Evolutionary conservation across 164 flowering plant species (phyloP), one percentile per base, ranked within the genome.

Genomic region (Berberis thunbergii): DNA sequence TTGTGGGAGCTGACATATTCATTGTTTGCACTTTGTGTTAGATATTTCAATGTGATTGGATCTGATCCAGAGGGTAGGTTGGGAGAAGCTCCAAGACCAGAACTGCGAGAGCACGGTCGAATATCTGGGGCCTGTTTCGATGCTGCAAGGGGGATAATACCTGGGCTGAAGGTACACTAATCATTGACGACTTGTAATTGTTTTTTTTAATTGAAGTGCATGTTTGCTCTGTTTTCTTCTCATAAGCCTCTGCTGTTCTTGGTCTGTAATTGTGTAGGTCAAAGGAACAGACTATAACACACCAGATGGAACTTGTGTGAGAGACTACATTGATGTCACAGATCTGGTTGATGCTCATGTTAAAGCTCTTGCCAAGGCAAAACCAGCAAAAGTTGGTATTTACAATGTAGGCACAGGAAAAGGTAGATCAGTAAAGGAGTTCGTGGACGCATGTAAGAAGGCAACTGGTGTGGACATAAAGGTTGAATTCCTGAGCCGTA

Each of bases 91-190:
- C 97, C 97, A 12, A 87, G 92, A 72, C 96, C 97, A 65, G 99
- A 94, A 69, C 69, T 94, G 62, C 96, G 99, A 38, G 96, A 94
- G 72, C 99, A 94, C 77, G 99, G 97, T 43, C 86, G 99, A 48
- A 94, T 91, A 54, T 94, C 99, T 48, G 97, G 99, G 66, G 99
- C 99, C 54, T 94, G 99, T 71, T 94, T 94, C 76, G 99, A 94
- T 84, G 97, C 99, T 50, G 97, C 99, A 67, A 81, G 78, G 65
- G 86, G 91, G 46, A 76, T 86, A 61, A 86, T 79, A 65, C 75
- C 93, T 42, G 96, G 97, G 52, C 77, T 94, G n/a, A 85, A 91
- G 97, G 97, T 91, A 80, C 41, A 62, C 41, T 41, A 10, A 52
- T 52, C 7, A 48, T 1, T 7, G 50, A 48, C 10, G 3, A 48